These are phyloP conservation scores for Ploettnerulaceae sp. DNA, from an alignment of 2,329 filamentous ascomycete species.

Conservation along the genomic window DNA sequence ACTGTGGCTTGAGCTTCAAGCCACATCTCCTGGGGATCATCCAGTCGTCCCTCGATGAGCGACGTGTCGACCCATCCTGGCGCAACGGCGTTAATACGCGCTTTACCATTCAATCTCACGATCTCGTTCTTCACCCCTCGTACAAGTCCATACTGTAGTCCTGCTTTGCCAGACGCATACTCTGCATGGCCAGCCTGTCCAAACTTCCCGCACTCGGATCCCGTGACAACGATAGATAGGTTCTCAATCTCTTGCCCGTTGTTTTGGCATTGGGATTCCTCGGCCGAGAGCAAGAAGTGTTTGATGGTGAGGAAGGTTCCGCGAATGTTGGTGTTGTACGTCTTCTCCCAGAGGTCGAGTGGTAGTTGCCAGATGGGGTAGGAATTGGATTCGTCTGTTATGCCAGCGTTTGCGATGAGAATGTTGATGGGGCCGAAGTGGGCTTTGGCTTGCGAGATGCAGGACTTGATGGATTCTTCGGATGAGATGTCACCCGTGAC, in stretches of 20 bases:
- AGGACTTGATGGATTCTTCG: slow-evolving; percentile 41
- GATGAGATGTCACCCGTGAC: slow-evolving; percentile 44
- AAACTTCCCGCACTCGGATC: slow-evolving; percentile 43
- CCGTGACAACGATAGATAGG: slow-evolving; percentile 48
- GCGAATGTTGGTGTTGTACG: slow-evolving; percentile 45
- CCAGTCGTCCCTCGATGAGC: slow-evolving; percentile 44
- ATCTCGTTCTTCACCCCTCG: slow-evolving; percentile 51
- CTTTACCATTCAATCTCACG: slow-evolving; percentile 44
- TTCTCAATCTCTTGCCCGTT: slow-evolving; percentile 40
- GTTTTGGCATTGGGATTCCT: slow-evolving; percentile 35
- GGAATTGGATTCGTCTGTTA: slow-evolving; percentile 44
- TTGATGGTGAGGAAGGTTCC: slow-evolving; percentile 53
- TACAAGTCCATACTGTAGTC: slow-evolving; percentile 48
- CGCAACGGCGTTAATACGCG: slow-evolving; percentile 70
- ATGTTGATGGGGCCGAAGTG: slow-evolving; percentile 48
- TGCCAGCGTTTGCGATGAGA: slow-evolving; percentile 48
- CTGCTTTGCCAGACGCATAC: slow-evolving; percentile 47
- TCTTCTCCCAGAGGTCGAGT: slow-evolving; percentile 46
- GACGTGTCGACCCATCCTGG: slow-evolving; percentile 79
- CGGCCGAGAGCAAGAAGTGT: slow-evolving; percentile 45
- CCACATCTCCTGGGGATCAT: slow-evolving; percentile 46
- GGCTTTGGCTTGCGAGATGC: slow-evolving; percentile 38
- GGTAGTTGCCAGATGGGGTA: slow-evolving; percentile 50
- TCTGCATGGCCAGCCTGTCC: slow-evolving; percentile 36
- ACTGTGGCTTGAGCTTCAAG: slow-evolving; percentile 49